Conservation (phyloP, 176 grass and related monocot species). For the Triticum urartu region DNA sequence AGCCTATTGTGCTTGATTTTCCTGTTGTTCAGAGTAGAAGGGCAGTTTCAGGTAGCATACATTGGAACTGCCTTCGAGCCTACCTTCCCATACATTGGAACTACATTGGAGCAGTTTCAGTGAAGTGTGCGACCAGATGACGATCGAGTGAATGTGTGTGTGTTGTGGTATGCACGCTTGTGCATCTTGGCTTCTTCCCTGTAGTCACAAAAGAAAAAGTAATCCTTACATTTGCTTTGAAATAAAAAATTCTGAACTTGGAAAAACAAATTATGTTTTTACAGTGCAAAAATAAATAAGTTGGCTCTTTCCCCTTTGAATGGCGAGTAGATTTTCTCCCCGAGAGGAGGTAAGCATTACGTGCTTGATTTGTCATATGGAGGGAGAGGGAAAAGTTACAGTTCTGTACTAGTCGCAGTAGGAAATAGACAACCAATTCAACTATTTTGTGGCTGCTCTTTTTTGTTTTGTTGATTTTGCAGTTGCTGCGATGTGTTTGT, state of each 20-base stretch:
- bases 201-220: background rate
- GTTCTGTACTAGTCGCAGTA: background rate
- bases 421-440: background rate
- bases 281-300: too few relatives aligned
- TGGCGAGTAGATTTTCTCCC: too few relatives aligned
- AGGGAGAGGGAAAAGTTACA: background rate
- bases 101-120: too few relatives aligned
- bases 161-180: too few relatives aligned
- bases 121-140: background rate
- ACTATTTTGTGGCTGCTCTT: background rate
- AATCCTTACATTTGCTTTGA: background rate
- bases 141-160: background rate
- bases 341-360: background rate
- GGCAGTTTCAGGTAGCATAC: background rate
- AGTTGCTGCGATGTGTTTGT: background rate
- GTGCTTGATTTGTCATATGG: background rate
- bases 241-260: background rate
- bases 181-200: too few relatives aligned
- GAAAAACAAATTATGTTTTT: background rate
- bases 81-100: too few relatives aligned
- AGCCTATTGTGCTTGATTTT: background rate
- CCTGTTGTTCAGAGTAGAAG: background rate
- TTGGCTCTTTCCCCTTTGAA: too few relatives aligned
- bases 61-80: background rate
- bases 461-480: background rate